Conservation (phyloP, 371 early-diverging fungal genomes). For the Apophysomyces trapeziformis region DNA sequence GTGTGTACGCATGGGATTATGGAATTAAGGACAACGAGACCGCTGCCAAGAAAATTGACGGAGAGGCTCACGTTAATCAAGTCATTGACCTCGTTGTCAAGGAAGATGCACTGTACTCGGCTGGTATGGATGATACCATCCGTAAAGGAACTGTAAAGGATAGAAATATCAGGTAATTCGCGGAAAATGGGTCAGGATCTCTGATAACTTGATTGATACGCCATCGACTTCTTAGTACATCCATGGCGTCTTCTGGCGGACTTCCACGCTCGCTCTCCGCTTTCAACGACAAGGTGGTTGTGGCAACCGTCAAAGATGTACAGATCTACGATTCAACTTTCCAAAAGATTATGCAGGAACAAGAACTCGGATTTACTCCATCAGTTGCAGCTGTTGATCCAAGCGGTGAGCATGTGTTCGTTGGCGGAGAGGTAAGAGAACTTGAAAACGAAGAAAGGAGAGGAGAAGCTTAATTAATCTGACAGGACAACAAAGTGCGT, state of each 20-base stretch:
- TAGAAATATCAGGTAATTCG: constrained; percentile 30
- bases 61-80: constrained; percentile 74
- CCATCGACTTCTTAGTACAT: constrained; percentile 18
- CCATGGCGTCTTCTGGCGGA: constrained; percentile 45
- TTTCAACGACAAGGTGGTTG: constrained; percentile 47
- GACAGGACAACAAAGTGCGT: constrained; percentile 57
- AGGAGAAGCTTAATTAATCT: not conserved
- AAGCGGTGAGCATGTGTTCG: constrained; percentile 59
- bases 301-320: constrained; percentile 53
- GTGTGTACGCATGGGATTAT: constrained; percentile 72
- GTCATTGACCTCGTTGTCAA: constrained; percentile 57
- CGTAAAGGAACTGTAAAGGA: constrained; percentile 24
- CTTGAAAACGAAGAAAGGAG: not conserved
- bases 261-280: constrained; percentile 60
- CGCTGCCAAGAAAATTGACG: constrained; percentile 48
- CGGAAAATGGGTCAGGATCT: not conserved
- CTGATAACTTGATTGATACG: not conserved
- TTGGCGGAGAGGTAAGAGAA: constrained; percentile 69
- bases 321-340: constrained; percentile 44
- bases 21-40: constrained; percentile 37
- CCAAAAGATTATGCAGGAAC: constrained; percentile 31
- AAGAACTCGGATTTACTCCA: constrained; percentile 50
- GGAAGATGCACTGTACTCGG: constrained; percentile 58
- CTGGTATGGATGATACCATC: constrained; percentile 81
- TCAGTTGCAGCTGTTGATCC: constrained; percentile 63